These are phyloP conservation scores for Cardamine occulta DNA, from an alignment of 345 rosid genomes.

Conservation along the genomic window DNA sequence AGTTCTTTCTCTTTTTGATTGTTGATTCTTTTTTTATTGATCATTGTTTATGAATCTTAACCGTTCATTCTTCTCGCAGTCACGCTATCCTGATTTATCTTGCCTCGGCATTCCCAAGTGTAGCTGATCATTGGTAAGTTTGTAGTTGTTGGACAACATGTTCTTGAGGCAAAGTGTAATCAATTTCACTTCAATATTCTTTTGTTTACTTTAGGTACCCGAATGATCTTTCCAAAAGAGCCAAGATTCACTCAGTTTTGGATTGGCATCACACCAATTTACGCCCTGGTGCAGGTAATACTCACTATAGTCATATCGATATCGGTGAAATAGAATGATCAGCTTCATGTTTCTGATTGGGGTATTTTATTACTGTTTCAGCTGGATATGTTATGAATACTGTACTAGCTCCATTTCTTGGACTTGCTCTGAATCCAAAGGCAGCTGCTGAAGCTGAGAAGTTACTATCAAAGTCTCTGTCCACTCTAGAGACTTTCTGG, in stretches of 20 bases:
- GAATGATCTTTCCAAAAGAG: constrained; percentile 76
- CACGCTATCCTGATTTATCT: constrained; percentile 86
- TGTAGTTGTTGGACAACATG: background rate
- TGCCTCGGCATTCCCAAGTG: constrained; percentile 75
- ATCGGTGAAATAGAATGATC: background rate
- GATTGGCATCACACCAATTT: constrained; percentile 90
- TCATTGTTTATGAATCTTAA: constrained; percentile 12
- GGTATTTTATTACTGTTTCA: constrained; percentile 33
- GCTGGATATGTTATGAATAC: constrained; percentile 54
- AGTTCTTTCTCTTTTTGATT: background rate
- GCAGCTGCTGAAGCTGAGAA: constrained; percentile 76
- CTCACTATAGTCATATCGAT: background rate
- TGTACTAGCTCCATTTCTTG: constrained; percentile 59
- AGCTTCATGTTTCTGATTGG: constrained; percentile 5
- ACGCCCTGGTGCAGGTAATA: constrained; percentile 70
- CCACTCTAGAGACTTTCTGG: constrained; percentile 74
- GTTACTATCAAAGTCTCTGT: constrained; percentile 56
- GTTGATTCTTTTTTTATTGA: background rate
- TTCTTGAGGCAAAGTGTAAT: constrained; percentile 24
- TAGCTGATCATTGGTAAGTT: constrained; percentile 80
- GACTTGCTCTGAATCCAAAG: constrained; percentile 55
- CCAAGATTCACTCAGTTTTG: constrained; percentile 77
- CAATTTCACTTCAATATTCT: background rate
- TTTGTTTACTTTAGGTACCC: constrained; percentile 65
- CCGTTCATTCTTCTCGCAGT: constrained; percentile 43